phyloP scores from a whole-genome alignment of 1,284 basidiomycete genomes.

The Ceratobasidium sp. region DNA sequence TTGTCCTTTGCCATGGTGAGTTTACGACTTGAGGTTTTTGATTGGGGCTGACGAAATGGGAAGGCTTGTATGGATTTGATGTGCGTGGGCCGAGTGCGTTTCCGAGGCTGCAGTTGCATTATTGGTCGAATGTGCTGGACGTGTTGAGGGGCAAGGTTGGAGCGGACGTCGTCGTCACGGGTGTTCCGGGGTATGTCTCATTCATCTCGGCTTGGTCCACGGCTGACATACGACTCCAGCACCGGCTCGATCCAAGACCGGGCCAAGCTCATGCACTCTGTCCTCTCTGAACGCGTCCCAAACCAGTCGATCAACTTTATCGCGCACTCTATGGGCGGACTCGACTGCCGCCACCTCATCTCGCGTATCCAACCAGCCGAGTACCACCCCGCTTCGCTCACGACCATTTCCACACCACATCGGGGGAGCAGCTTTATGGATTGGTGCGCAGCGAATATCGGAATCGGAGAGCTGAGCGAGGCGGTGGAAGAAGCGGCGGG shows the following conservation, averaged over 20 bases:
- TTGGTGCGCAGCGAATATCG: slow-evolving; percentile 94
- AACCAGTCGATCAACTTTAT: slow-evolving; percentile 90
- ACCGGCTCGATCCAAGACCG: slow-evolving; percentile 93
- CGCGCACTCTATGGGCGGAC: slow-evolving; percentile 97
- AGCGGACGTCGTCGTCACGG: slow-evolving; percentile 94
- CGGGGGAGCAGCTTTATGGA: slow-evolving; percentile 99
- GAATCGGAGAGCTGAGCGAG: slow-evolving; percentile 72
- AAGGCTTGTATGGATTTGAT: slow-evolving; percentile 96
- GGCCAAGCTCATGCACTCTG: slow-evolving; percentile 81
- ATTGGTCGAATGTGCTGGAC: slow-evolving; percentile 92
- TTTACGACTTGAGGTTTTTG: slow-evolving; percentile 38
- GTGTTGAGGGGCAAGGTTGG: slow-evolving; percentile 87
- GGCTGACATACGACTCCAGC: slow-evolving; percentile 59
- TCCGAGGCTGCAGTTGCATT: slow-evolving; percentile 87
- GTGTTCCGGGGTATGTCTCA: slow-evolving; percentile 82
- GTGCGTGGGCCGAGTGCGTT: slow-evolving; percentile 81
- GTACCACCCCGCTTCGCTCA: slow-evolving; percentile 90
- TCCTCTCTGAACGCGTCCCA: slow-evolving; percentile 74
- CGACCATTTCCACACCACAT: slow-evolving; percentile 94
- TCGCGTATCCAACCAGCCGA: slow-evolving; percentile 84
- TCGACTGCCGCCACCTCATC: slow-evolving; percentile 94
- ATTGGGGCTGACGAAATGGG: background rate
- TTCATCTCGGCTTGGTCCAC: slow-evolving; percentile 3
- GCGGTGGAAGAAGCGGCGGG: slow-evolving; percentile 52
- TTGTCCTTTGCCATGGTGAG: slow-evolving; percentile 95